These are phyloP conservation scores for Pythium myriotylum DNA, from an alignment of 352 stramenopile genomes.

Conservation along the genomic window DNA sequence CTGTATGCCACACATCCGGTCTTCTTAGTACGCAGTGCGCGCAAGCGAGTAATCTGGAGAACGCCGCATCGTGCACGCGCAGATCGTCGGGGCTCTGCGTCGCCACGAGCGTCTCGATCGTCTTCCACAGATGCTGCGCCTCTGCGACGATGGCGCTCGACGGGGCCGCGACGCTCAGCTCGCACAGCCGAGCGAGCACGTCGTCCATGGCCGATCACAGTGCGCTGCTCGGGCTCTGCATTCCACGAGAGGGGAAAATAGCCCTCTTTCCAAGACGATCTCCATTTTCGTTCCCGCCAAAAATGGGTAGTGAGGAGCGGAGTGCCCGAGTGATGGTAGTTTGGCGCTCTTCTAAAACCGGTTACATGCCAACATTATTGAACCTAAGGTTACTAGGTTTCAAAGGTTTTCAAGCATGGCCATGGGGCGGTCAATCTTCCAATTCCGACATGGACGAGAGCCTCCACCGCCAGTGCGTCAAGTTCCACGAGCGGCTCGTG, in stretches of 20 bases:
- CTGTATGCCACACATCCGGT: constrained; percentile 28
- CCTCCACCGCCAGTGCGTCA: constrained; percentile 50
- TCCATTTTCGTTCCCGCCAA: too few species aligned
- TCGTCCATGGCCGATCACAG: constrained; percentile 21
- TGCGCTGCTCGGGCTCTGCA: background rate
- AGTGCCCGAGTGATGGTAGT: too few species aligned
- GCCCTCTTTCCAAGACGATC: too few species aligned
- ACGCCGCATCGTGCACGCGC: constrained; percentile 35
- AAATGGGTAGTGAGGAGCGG: too few species aligned
- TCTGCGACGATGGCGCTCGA: constrained; percentile 34
- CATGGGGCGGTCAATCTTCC: too few species aligned
- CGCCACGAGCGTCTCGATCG: constrained; percentile 48
- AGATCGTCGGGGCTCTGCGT: constrained; percentile 41
- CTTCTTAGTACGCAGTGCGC: constrained; percentile 39
- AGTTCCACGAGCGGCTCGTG: constrained; percentile 67
- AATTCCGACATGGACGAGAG: constrained; percentile 42
- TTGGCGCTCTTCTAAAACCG: too few species aligned
- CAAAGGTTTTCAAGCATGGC: too few species aligned
- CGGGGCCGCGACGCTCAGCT: constrained; percentile 7
- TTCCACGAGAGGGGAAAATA: too few species aligned
- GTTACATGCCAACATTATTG: too few species aligned
- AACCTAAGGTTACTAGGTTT: too few species aligned
- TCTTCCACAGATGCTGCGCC: constrained; percentile 54
- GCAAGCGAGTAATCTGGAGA: constrained; percentile 48
- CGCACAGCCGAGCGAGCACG: constrained; percentile 23